Percentiles rank a stretch among this genome's conserved stretches.
phyloP scores from a whole-genome alignment of 2,329 filamentous ascomycete species.

The Neoascochyta sp. region DNA sequence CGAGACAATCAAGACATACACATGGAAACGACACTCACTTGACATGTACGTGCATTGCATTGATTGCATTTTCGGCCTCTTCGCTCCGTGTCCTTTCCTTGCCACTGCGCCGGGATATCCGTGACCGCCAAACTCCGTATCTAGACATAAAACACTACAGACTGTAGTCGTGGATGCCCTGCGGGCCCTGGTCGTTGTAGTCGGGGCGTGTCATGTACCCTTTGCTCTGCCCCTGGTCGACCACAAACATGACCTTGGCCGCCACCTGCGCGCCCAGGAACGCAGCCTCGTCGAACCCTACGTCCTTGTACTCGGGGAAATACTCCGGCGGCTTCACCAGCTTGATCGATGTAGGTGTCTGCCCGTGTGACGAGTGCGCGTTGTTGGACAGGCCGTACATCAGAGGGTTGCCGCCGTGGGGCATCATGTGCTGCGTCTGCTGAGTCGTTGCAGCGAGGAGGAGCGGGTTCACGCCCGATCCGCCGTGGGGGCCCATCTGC shows the following conservation, averaged over 20 bases:
- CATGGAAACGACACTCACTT: too few relatives aligned
- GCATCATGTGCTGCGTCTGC: conserved; percentile 51
- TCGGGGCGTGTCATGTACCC: conserved; percentile 66
- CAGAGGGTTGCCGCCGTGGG: conserved; percentile 32
- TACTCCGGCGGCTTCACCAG: conserved; percentile 74
- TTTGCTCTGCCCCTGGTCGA: conserved; percentile 63
- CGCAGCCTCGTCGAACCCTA: conserved; percentile 71
- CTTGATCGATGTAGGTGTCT: conserved; percentile 83
- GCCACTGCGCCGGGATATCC: conserved; percentile 16
- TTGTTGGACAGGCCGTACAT: conserved; percentile 43
- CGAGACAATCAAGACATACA: too few relatives aligned
- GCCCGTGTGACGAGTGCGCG: conserved; percentile 60
- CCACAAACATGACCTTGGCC: conserved; percentile 68
- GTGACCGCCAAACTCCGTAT: conserved; percentile 19
- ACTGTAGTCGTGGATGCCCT: conserved; percentile 58
- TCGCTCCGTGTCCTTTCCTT: conserved; percentile 6
- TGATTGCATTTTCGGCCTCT: too few relatives aligned
- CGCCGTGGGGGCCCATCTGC: conserved; percentile 44
- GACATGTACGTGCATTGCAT: too few relatives aligned
- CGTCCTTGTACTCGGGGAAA: conserved; percentile 82
- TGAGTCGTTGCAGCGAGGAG: conserved; percentile 85
- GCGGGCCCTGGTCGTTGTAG: conserved; percentile 64
- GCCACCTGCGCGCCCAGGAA: conserved; percentile 88
- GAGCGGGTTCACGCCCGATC: conserved; percentile 76
- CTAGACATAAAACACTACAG: conserved; percentile 23